These are phyloP conservation scores for Mrakia gelida DNA, from an alignment of 768 basidiomycete species.

Conservation along the genomic window DNA sequence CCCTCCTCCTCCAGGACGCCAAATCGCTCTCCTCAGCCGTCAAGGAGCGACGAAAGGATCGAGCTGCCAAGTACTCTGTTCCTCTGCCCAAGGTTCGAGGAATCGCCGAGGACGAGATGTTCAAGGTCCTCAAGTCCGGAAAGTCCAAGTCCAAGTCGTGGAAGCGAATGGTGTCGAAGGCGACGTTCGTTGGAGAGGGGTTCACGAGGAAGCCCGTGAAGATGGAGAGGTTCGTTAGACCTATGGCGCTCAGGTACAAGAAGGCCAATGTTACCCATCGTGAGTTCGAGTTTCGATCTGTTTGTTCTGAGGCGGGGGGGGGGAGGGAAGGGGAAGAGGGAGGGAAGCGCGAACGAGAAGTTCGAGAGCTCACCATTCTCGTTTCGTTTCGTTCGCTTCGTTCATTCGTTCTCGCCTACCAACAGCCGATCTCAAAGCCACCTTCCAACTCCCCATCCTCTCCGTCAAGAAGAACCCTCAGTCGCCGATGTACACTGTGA, in stretches of 20 bases:
- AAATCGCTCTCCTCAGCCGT: constrained; percentile 92
- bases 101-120: constrained; percentile 99
- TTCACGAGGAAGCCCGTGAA: constrained; percentile 99
- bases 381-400: neutral
- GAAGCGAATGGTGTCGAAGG: constrained; percentile 99
- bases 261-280: constrained; percentile 99
- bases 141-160: constrained; percentile 93
- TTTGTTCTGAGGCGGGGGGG: neutral
- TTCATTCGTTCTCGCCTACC: neutral
- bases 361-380: neutral
- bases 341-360: neutral
- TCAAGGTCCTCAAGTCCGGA: constrained; percentile 97
- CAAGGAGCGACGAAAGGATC: constrained; percentile 98
- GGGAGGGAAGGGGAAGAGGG: neutral
- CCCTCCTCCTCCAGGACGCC: constrained; percentile 56
- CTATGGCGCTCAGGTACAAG: constrained; percentile 95
- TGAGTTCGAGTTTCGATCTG: constrained; percentile 48
- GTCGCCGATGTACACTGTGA: constrained; percentile 57
- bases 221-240: constrained; percentile 94
- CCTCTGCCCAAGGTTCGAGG: constrained; percentile 95
- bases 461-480: constrained; percentile 99
- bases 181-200: constrained; percentile 95
- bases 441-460: constrained; percentile 95
- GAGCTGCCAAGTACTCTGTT: constrained; percentile 95
- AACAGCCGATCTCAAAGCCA: constrained; percentile 90